phyloP scores from a whole-genome alignment of 768 basidiomycete genomes.

The Pisolithus albus region DNA sequence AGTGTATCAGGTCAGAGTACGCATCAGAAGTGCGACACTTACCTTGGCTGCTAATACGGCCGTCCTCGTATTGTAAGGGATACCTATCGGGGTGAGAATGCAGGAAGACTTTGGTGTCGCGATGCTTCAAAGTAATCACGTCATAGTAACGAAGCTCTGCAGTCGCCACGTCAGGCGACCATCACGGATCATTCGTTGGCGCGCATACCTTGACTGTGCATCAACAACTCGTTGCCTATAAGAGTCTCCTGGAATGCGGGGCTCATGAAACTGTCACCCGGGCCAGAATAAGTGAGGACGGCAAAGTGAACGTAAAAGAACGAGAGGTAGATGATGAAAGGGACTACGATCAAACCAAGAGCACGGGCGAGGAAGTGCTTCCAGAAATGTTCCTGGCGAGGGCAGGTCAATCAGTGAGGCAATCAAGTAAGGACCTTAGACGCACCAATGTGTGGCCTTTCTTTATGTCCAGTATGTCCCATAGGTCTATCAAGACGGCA shows the following conservation, averaged over 20 bases:
- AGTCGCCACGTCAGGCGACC: background rate
- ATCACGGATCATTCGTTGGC: background rate
- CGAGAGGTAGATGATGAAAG: conserved; percentile 82
- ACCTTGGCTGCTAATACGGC: conserved; percentile 92
- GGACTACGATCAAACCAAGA: conserved; percentile 79
- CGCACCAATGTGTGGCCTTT: conserved; percentile 73
- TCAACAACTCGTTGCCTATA: conserved; percentile 80
- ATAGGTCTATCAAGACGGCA: conserved; percentile 89
- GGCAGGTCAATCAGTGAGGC: background rate
- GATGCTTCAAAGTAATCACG: conserved; percentile 80
- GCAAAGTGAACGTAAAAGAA: conserved; percentile 97
- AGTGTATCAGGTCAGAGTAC: background rate
- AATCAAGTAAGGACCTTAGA: conserved; percentile 1
- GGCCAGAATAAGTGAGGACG: conserved; percentile 79
- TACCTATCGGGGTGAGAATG: conserved; percentile 92
- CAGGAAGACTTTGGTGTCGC: conserved; percentile 86
- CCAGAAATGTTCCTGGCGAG: conserved; percentile 72
- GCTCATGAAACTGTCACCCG: conserved; percentile 96
- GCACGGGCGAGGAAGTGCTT: conserved; percentile 85
- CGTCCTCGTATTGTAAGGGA: conserved; percentile 91
- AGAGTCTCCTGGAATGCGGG: conserved; percentile 97
- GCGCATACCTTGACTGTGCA: conserved; percentile 79
- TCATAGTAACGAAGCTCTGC: conserved; percentile 93
- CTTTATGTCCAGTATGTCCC: conserved; percentile 85
- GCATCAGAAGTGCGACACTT: background rate